Conservation (phyloP, 1,139 yeast species). For the Pichia sp. region DNA sequence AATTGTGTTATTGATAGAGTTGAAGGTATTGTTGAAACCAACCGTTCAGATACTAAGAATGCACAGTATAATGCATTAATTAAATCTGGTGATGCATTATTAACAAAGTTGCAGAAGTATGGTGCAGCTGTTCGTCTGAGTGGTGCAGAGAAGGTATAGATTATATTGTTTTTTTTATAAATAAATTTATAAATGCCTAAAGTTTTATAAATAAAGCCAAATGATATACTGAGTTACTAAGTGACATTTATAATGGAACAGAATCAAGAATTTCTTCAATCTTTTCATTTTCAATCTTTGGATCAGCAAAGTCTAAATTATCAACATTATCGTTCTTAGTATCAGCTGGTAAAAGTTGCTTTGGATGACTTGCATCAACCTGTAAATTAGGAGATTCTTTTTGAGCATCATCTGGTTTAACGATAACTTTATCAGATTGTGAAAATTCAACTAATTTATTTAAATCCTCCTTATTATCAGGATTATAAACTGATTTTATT, state of each 20-base stretch:
- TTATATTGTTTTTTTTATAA: background rate
- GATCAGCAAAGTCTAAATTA: background rate
- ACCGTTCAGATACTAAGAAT: constrained; percentile 93
- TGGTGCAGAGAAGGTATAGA: constrained; percentile 71
- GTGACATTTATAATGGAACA: constrained; percentile 1
- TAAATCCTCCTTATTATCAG: background rate
- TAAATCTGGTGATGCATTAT: constrained; percentile 85
- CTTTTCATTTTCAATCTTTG: constrained; percentile 4
- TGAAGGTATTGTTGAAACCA: constrained; percentile 91
- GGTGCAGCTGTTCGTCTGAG: constrained; percentile 95
- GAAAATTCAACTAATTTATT: constrained; percentile 1
- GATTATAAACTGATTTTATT: constrained; percentile 2
- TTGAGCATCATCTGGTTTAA: constrained; percentile 8
- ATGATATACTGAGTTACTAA: background rate
- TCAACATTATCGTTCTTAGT: constrained; percentile 2
- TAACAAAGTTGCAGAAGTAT: constrained; percentile 92
- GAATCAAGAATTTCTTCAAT: constrained; percentile 6
- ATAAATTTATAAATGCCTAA: background rate
- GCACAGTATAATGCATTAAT: constrained; percentile 85
- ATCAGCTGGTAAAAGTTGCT: constrained; percentile 8
- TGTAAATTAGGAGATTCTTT: constrained; percentile 5
- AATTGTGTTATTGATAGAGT: constrained; percentile 95
- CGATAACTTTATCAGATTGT: constrained; percentile 11
- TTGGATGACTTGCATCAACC: constrained; percentile 4
- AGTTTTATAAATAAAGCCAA: background rate